phyloP scores from a whole-genome alignment of 192 early-diverging fungal genomes.

The Gamsiella multidivaricata region DNA sequence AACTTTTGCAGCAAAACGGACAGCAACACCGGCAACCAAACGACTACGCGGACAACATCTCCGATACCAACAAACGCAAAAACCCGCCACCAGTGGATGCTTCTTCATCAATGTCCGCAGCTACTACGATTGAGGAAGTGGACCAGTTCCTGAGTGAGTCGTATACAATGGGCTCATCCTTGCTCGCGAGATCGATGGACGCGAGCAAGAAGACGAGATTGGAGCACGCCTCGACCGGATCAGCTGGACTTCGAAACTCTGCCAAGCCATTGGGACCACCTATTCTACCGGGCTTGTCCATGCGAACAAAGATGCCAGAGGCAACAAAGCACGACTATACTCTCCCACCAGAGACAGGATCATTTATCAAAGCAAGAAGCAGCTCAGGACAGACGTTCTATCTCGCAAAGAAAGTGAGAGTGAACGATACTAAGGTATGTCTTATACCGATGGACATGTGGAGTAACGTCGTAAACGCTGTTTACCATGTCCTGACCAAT shows the following conservation, averaged over 20 bases:
- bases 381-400: conserved; percentile 55
- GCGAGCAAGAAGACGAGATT: conserved; percentile 26
- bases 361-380: conserved; percentile 53
- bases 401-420: conserved; percentile 51
- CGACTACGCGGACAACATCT: not conserved
- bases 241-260: not conserved
- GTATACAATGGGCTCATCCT: not conserved
- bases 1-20: conserved; percentile 2
- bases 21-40: not conserved
- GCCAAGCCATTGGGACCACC: not conserved
- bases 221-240: not conserved
- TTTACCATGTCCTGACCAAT: too few species aligned
- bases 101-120: not conserved
- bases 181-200: not conserved
- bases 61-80: conserved; percentile 14
- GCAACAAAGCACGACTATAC: conserved; percentile 47
- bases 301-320: not conserved
- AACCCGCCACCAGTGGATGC: not conserved
- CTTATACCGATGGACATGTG: too few species aligned
- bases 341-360: conserved; percentile 55
- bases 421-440: conserved; percentile 21
- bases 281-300: not conserved
- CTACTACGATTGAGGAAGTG: conserved; percentile 11
- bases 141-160: conserved; percentile 25
- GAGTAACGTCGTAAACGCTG: too few species aligned